Percentiles rank a stretch among this genome's conserved stretches.
phyloP scores from a whole-genome alignment of 352 stramenopile species.

The Globisporangium viniferum region DNA sequence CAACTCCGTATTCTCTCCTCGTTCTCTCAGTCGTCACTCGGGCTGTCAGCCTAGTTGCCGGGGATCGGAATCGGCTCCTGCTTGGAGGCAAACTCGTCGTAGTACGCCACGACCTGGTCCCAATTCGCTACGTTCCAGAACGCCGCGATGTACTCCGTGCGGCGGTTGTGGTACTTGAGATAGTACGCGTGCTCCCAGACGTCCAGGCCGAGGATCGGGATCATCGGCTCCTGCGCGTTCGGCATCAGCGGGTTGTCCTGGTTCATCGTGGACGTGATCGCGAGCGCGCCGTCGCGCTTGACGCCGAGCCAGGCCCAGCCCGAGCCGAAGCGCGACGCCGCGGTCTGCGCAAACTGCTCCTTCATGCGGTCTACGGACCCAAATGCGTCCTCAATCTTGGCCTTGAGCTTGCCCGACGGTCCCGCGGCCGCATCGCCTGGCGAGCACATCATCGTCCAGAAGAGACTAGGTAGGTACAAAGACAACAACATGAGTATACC shows the following conservation, averaged over 20 bases:
- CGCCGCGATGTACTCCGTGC: constrained; percentile 48
- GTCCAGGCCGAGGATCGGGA: constrained; percentile 93
- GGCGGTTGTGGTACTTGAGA: constrained; percentile 93
- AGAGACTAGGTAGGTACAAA: neutral
- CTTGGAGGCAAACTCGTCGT: constrained; percentile 54
- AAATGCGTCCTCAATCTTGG: constrained; percentile 39
- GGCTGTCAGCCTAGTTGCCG: constrained; percentile 20
- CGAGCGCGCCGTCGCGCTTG: constrained; percentile 62
- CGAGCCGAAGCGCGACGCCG: constrained; percentile 49
- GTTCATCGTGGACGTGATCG: constrained; percentile 88
- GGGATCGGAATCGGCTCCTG: constrained; percentile 48
- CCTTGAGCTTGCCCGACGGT: constrained; percentile 29
- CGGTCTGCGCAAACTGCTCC: constrained; percentile 36
- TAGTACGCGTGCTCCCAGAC: constrained; percentile 97
- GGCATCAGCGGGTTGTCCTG: constrained; percentile 87
- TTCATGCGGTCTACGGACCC: constrained; percentile 58
- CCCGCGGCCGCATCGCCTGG: constrained; percentile 12
- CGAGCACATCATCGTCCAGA: constrained; percentile 30
- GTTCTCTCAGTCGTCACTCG: too few relatives aligned
- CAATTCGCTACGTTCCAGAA: constrained; percentile 50
- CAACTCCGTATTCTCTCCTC: neutral
- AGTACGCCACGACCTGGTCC: constrained; percentile 52
- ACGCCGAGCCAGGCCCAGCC: constrained; percentile 62
- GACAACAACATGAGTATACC: neutral
- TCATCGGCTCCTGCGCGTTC: constrained; percentile 59